These are phyloP conservation scores for Nakaseomyces uthaithaninus DNA, from an alignment of 1,139 yeast species.

Conservation along the genomic window DNA sequence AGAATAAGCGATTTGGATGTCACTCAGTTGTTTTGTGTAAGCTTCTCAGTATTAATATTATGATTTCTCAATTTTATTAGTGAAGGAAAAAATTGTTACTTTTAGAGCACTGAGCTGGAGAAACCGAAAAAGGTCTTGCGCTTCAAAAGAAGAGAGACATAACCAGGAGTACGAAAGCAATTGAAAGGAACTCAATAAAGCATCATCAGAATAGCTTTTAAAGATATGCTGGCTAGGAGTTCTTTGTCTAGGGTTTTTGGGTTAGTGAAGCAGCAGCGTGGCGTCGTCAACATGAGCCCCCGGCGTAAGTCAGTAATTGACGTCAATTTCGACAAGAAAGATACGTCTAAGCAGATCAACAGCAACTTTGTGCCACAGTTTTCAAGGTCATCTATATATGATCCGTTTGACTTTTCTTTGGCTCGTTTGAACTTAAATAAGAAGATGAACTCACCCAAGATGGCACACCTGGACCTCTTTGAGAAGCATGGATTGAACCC, in stretches of 20 bases:
- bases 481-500: conserved; percentile 55
- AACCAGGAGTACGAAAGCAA: too few species aligned
- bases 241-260: background rate
- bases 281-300: conserved; percentile 2
- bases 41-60: too few species aligned
- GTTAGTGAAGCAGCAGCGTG: conserved; percentile 1
- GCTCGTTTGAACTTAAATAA: conserved; percentile 39
- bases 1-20: too few species aligned
- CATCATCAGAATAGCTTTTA: background rate
- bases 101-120: too few species aligned
- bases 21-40: too few species aligned
- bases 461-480: conserved; percentile 36
- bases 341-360: conserved; percentile 1
- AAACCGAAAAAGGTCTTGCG: too few species aligned
- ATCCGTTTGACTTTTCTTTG: conserved; percentile 67
- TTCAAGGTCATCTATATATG: conserved; percentile 38
- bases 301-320: conserved; percentile 4
- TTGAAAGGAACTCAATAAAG: too few species aligned
- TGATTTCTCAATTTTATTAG: too few species aligned
- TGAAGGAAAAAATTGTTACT: too few species aligned
- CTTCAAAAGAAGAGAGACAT: too few species aligned
- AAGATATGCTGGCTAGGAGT: background rate
- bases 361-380: conserved; percentile 6
- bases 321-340: conserved; percentile 4
- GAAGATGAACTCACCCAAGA: conserved; percentile 18